A percentile compares a stretch with the other conserved stretches of the same genome.
Evolutionary conservation across 2,329 filamentous ascomycete species (phyloP).

Genomic region (Malbranchea zuffiana): DNA sequence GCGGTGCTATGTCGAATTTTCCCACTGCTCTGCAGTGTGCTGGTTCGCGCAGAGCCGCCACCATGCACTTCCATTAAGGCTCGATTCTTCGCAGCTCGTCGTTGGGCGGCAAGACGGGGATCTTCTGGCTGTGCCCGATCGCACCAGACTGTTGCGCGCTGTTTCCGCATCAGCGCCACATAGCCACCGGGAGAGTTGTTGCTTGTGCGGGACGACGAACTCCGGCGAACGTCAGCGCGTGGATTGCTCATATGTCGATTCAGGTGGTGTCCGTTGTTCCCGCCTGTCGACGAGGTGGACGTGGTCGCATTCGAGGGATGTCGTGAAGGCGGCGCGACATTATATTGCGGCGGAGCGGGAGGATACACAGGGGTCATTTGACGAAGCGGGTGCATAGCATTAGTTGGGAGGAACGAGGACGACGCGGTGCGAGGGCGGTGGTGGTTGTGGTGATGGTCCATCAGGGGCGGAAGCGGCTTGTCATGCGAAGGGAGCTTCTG

Average conservation of each 20-base stretch:
- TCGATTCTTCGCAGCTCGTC: conserved; percentile 75
- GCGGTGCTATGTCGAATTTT: conserved; percentile 87
- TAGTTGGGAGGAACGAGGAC: conserved; percentile 11
- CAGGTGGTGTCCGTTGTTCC: conserved; percentile 17
- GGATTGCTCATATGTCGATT: conserved; percentile 22
- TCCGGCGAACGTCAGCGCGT: conserved; percentile 48
- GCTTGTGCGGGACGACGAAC: conserved; percentile 67
- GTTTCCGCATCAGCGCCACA: conserved; percentile 87
- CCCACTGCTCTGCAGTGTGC: conserved; percentile 53
- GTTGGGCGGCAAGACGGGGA: conserved; percentile 67
- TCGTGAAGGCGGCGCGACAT: conserved; percentile 17
- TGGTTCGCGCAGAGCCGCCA: conserved; percentile 45
- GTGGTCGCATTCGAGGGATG: conserved; percentile 32
- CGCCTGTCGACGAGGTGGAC: conserved; percentile 32
- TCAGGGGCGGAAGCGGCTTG: neutral
- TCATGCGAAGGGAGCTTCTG: conserved; percentile 3
- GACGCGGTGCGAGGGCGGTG: conserved; percentile 13
- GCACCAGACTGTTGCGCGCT: conserved; percentile 98
- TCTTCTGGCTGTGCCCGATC: conserved; percentile 90
- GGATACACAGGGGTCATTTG: conserved; percentile 10
- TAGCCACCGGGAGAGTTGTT: conserved; percentile 62
- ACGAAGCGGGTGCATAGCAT: conserved; percentile 11
- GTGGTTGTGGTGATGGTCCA: conserved; percentile 7
- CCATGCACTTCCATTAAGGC: conserved; percentile 75
- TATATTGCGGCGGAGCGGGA: conserved; percentile 8